Base-by-base conservation (phyloP, 2,329 filamentous ascomycete genomes). In the Calonectria pseudoturangicola region DNA sequence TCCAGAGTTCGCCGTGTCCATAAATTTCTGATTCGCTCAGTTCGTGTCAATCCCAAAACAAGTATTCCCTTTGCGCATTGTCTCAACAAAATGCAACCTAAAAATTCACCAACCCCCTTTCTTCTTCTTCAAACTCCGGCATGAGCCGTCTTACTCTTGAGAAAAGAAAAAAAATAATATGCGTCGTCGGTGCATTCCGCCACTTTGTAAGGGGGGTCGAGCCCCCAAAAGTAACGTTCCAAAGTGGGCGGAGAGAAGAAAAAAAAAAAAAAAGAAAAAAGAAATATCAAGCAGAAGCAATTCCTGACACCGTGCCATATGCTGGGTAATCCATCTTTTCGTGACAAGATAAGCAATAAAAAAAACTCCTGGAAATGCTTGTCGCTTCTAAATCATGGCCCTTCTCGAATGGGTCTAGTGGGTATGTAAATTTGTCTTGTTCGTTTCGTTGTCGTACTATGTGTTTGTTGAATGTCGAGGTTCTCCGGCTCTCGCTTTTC, bases 281-380 rank as follows among this genome's bases (percentile, higher is more conserved):
- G 30, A 63, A 65, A 48, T 45, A 45, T 70, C 45, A 56, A 66
- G 66, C 39, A 65, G 71, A 79, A 77, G 68, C 69, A 74, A 77
- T 70, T 71, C 72, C 66, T 27, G 54, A 71, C 73, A 73, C 74
- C 73, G 70, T 65, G 72, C 67, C 74, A 68, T 58, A 74, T 72
- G 73, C 76, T 48, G 54, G 30, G 60, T 73, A 70, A 74, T 71
- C 70, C 72, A 70, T 75, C 47, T 67, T 74, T 67, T 74, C 56
- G 30, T 69, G 30, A 30, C 41, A 63, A 60, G 51, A 65, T 36
- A 69, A 66, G n/a, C 54, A 58, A 58, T 58, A 78, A 48, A 45
- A 60, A 66, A 66, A 78, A 78, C 76, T 77, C 77, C 75, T 73
- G 74, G 72, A 76, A 74, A 77, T 79, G 77, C 75, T 68, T 68